Percentiles rank a stretch among this genome's conserved stretches.
Evolutionary conservation across 371 early-diverging fungal species (phyloP).

Genomic region (Zopfochytrium polystomum): DNA sequence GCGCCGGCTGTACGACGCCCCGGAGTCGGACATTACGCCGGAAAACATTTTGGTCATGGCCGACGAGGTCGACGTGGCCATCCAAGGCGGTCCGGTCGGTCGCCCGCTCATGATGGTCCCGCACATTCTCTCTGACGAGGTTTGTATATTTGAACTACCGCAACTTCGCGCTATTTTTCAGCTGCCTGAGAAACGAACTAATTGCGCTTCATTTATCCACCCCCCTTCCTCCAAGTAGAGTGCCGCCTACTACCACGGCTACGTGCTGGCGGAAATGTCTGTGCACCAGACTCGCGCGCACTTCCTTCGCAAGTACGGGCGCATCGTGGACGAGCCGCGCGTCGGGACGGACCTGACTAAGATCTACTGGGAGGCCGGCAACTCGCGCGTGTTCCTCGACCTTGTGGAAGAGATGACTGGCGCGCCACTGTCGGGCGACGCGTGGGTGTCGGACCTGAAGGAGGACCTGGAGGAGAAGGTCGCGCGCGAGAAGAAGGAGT

Average conservation of each 20-base stretch:
- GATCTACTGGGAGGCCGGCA: constrained; percentile 31
- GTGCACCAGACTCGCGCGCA: constrained; percentile 34
- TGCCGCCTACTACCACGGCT: constrained; percentile 31
- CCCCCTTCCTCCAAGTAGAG: neutral
- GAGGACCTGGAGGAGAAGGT: constrained; percentile 24
- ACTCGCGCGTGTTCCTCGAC: constrained; percentile 27
- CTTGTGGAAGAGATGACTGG: constrained; percentile 34
- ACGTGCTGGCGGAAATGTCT: constrained; percentile 33
- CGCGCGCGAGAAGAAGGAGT: constrained; percentile 21
- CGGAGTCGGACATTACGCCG: constrained; percentile 26
- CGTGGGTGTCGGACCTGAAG: constrained; percentile 25
- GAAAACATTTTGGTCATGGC: constrained; percentile 16
- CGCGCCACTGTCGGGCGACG: constrained; percentile 21
- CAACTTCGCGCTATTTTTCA: constrained; percentile 8
- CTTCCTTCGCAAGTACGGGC: constrained; percentile 30
- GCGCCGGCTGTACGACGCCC: constrained; percentile 27
- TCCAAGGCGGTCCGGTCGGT: constrained; percentile 26
- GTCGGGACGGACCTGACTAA: constrained; percentile 27
- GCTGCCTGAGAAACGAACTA: neutral
- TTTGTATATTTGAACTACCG: constrained; percentile 19
- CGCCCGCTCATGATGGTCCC: constrained; percentile 30
- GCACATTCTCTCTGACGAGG: constrained; percentile 34
- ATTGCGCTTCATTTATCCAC: neutral
- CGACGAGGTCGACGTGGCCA: no score
- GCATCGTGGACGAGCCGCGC: constrained; percentile 29